A percentile compares a stretch with the other conserved stretches of the same genome.
These are phyloP conservation scores for Dujonia santamariae DNA, from an alignment of 1,139 yeast species.

Conservation along the genomic window DNA sequence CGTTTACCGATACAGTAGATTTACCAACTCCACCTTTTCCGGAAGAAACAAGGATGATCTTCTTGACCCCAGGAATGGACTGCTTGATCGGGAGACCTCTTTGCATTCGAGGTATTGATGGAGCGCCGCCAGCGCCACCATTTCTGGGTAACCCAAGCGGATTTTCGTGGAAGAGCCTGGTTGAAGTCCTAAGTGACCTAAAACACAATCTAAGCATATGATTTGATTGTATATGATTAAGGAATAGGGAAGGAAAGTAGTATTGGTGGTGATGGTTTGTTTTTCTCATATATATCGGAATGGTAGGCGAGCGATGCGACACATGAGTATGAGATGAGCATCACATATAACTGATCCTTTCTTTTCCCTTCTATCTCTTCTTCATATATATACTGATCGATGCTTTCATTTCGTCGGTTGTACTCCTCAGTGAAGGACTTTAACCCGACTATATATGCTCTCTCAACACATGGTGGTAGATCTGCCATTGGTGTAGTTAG, in stretches of 20 bases:
- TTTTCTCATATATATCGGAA: too few species aligned
- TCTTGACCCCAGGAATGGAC: constrained; percentile 56
- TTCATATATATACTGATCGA: too few species aligned
- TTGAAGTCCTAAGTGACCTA: neutral
- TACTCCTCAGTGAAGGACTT: constrained; percentile 3
- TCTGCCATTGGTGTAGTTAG: constrained; percentile 89
- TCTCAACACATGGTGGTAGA: constrained; percentile 78
- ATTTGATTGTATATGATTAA: too few species aligned
- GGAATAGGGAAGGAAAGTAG: too few species aligned
- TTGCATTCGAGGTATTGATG: constrained; percentile 37
- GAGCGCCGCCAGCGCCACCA: constrained; percentile 13
- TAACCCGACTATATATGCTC: constrained; percentile 77
- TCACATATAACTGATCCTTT: too few species aligned
- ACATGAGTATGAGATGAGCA: too few species aligned
- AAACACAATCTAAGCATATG: neutral
- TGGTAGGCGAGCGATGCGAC: too few species aligned
- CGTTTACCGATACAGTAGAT: constrained; percentile 59
- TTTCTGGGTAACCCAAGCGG: constrained; percentile 55
- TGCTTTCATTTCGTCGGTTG: constrained; percentile 1
- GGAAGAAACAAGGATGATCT: constrained; percentile 67
- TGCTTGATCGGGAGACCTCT: constrained; percentile 55
- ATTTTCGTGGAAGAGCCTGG: constrained; percentile 21
- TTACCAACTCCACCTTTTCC: constrained; percentile 79
- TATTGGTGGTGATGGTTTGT: neutral
- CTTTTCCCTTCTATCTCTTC: too few species aligned